Conservation (phyloP, 23 red algal species). For the Gracilaria domingensis region DNA sequence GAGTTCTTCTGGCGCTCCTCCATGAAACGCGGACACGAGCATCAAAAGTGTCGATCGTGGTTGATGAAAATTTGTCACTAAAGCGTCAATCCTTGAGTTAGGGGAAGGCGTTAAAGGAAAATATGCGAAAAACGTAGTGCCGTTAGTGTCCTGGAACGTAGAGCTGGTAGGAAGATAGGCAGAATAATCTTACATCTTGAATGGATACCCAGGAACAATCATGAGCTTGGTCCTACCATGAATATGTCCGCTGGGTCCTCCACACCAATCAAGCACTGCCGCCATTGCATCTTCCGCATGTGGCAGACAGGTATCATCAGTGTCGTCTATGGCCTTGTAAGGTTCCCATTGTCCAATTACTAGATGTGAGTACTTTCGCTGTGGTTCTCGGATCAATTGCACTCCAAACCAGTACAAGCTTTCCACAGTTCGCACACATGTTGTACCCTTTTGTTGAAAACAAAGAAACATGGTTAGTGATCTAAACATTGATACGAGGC, state of each 20-base stretch:
- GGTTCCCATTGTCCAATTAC: conserved; percentile 88
- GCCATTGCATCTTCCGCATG: conserved; percentile 39
- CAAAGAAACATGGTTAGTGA: conserved; percentile 22
- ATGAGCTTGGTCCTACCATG: conserved; percentile 80
- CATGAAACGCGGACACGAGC: conserved; percentile 94
- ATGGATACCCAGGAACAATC: conserved; percentile 93
- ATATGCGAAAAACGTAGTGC: background rate
- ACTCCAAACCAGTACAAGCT: conserved; percentile 95
- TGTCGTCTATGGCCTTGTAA: conserved; percentile 57
- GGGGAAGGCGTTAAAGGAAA: background rate
- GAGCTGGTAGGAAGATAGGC: background rate
- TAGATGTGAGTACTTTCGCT: background rate
- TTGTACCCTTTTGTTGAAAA: conserved; percentile 74
- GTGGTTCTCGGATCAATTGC: conserved; percentile 35
- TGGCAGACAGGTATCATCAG: conserved; percentile 18
- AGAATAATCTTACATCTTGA: conserved; percentile 60
- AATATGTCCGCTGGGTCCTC: background rate
- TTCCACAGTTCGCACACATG: conserved; percentile 91
- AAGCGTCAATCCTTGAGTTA: conserved; percentile 64
- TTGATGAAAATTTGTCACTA: conserved; percentile 99
- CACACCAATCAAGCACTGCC: conserved; percentile 41
- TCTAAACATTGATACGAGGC: background rate
- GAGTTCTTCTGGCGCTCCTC: conserved; percentile 53
- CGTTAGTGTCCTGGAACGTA: background rate
- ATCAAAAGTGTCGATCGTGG: conserved; percentile 94